phyloP scores from a whole-genome alignment of 73 alveolate species.

The Effrenium voratum region DNA sequence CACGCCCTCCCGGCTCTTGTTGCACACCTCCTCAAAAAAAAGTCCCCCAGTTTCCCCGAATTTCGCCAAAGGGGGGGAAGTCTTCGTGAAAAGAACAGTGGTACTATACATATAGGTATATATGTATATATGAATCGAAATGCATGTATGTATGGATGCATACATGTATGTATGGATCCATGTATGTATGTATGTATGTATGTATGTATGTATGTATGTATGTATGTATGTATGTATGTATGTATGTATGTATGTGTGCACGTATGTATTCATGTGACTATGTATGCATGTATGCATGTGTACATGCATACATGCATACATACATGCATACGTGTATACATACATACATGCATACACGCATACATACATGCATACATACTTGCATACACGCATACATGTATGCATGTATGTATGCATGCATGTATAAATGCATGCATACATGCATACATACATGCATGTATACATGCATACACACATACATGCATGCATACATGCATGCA shows the following conservation, averaged over 20 bases:
- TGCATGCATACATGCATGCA: background rate
- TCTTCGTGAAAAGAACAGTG: background rate
- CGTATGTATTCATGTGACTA: background rate
- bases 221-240: background rate
- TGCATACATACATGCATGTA: no score
- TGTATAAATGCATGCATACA: no score
- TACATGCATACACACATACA: background rate
- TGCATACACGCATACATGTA: background rate
- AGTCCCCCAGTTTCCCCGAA: background rate
- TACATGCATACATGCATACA: background rate
- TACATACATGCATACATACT: background rate
- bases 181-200: no score
- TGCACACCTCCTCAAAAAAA: background rate
- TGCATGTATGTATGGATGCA: background rate
- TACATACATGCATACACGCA: no score
- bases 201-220: no score
- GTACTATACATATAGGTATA: background rate
- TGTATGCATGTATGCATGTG: background rate
- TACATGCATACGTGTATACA: background rate
- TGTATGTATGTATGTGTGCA: background rate
- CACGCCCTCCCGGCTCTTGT: slow-evolving; percentile 1
- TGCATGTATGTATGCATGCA: background rate
- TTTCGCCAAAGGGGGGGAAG: background rate
- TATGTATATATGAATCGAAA: background rate
- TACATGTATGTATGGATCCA: background rate